These are phyloP conservation scores for Leishmania braziliensis DNA, from an alignment of 208 protist genomes.

Conservation along the genomic window DNA sequence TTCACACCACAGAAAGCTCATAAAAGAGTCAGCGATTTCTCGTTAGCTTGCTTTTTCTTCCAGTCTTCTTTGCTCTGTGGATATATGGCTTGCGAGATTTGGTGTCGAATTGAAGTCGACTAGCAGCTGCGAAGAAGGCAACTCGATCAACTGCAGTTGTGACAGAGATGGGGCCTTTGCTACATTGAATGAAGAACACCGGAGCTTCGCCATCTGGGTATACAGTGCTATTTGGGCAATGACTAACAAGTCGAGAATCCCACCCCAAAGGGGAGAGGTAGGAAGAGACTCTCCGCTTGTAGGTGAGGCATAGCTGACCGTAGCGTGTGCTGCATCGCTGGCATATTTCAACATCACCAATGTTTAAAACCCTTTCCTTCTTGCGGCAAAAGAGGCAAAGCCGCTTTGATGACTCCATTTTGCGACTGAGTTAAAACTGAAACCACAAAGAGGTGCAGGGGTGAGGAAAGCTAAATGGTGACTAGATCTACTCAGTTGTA, in stretches of 20 bases:
- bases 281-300: slow-evolving; percentile 3
- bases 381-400: slow-evolving; percentile 28
- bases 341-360: slow-evolving; percentile 18
- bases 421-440: not conserved
- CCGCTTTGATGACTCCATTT: slow-evolving; percentile 10
- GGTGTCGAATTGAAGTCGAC: slow-evolving; percentile 19
- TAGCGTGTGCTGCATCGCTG: slow-evolving; percentile 17
- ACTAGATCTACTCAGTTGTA: not conserved
- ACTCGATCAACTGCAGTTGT: slow-evolving; percentile 28
- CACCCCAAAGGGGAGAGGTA: slow-evolving; percentile 10
- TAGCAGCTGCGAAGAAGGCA: slow-evolving; percentile 26
- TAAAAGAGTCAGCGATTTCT: not conserved
- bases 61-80: not conserved
- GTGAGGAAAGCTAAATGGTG: not conserved
- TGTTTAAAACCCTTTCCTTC: not conserved
- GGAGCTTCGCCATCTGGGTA: slow-evolving; percentile 17
- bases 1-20: not conserved
- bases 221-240: not conserved
- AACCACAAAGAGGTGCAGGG: not conserved
- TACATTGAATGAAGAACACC: slow-evolving; percentile 28
- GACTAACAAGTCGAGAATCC: slow-evolving; percentile 10
- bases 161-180: slow-evolving; percentile 5
- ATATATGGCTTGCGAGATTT: not conserved
- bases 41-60: not conserved
- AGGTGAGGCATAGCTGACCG: slow-evolving; percentile 13